Conservation (phyloP, 495 filamentous ascomycete species). For the Daldinia bambusicola region DNA sequence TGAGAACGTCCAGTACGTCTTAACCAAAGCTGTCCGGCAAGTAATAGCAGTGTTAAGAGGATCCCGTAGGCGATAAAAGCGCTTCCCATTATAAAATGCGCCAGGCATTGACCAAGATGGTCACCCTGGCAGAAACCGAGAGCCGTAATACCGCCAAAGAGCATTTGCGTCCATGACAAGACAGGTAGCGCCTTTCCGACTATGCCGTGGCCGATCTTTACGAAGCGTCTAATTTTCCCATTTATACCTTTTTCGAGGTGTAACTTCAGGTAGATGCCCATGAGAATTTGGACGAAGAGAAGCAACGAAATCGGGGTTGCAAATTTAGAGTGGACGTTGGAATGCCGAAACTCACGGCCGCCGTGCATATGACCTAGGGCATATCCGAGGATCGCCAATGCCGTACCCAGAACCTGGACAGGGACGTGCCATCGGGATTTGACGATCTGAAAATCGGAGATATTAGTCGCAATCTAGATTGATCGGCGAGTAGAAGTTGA, state of each 20-base stretch:
- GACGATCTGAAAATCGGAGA: constrained; percentile 69
- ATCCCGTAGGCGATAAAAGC: constrained; percentile 97
- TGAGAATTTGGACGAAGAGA: constrained; percentile 76
- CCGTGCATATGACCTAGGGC: constrained; percentile 91
- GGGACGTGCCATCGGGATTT: constrained; percentile 96
- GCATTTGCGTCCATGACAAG: constrained; percentile 91
- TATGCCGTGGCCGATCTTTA: constrained; percentile 80
- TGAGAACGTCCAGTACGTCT: constrained; percentile 85
- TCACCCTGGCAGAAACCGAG: constrained; percentile 95
- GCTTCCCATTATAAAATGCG: constrained; percentile 98
- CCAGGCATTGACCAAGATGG: constrained; percentile 90
- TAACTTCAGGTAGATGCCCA: constrained; percentile 89
- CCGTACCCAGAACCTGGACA: constrained; percentile 77
- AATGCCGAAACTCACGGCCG: constrained; percentile 81
- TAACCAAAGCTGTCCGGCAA: constrained; percentile 90
- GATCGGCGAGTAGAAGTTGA: not conserved
- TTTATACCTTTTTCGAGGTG: constrained; percentile 87
- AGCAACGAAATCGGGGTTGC: constrained; percentile 82
- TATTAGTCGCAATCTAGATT: constrained; percentile 11
- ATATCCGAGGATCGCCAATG: constrained; percentile 83
- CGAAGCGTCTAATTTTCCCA: constrained; percentile 75
- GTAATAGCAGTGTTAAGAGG: constrained; percentile 82
- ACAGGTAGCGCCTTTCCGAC: constrained; percentile 89
- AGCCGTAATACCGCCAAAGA: constrained; percentile 93
- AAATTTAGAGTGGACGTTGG: constrained; percentile 84